Base-by-base conservation (phyloP, 2,329 filamentous ascomycete genomes). In the Tolypocladium sp. region DNA sequence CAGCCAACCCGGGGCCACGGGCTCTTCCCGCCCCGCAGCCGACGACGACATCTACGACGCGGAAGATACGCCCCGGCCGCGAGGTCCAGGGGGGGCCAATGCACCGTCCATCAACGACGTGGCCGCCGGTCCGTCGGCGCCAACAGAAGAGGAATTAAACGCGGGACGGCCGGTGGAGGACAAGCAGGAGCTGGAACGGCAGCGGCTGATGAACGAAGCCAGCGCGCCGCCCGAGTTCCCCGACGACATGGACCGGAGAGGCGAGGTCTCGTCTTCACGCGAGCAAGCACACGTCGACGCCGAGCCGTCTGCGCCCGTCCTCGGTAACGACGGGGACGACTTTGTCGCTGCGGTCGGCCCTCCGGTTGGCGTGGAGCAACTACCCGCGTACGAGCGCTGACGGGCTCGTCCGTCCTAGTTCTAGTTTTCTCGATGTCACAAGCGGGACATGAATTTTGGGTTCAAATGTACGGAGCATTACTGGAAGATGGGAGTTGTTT, bases 111-210 rank as follows among this genome's bases (percentile, higher is more conserved):
- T 56, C 22, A 61, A 60, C 6, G 60, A 64, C 6, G 54, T 15
- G 2, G 63, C 63, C 13, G 64, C 55, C 53, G 74, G 65, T 3
- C 75, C 76, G 7, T 78, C 76, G 6, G 79, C 74, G 2, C 82
- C 76, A 2, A 76, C 77, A 0, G 67, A 78, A n/a, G 77, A 77
- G 22, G 78, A 80, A 9, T 57, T 83, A 5, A 67, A 59, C 27
- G 64, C 58, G 12, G 65, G 59, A 30, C 64, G 64, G 15, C 41
- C 56, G 6, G 60, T 57, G 17, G 90, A 94, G 58, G 92, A 95
- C 71, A 94, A 95, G 70, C 85, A 87, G 65, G 91, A 95, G 69
- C 76, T 91, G 8, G 89, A 92, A 69, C 79, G 86, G 25, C 81
- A 77, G 59, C 78, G 86, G 42, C 71, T 90, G n/a, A 76, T 89